phyloP scores from a whole-genome alignment of 2,329 filamentous ascomycete genomes.

The Aureobasidium vineae region DNA sequence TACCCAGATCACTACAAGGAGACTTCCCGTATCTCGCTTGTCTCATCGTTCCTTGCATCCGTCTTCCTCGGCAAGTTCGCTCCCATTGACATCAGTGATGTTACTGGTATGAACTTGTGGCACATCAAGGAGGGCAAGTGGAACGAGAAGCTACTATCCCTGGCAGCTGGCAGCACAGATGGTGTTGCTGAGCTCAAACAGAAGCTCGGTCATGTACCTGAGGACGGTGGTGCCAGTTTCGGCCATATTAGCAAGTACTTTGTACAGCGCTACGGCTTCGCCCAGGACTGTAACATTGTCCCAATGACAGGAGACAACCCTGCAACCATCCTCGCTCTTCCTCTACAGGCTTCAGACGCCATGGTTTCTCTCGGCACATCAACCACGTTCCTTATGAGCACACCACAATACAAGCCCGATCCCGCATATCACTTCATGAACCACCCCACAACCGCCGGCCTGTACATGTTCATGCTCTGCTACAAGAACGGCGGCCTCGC shows the following conservation, averaged over 20 bases:
- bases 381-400: slow-evolving; percentile 97
- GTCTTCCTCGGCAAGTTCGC: slow-evolving; percentile 82
- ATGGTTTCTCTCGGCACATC: slow-evolving; percentile 94
- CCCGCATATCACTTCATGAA: slow-evolving; percentile 97
- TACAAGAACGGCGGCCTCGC: slow-evolving; percentile 98
- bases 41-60: slow-evolving; percentile 93
- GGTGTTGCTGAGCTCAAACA: slow-evolving; percentile 63
- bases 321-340: slow-evolving; percentile 87
- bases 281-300: slow-evolving; percentile 68
- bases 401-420: slow-evolving; percentile 84
- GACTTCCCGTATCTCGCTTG: slow-evolving; percentile 83
- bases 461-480: slow-evolving; percentile 99
- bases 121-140: slow-evolving; percentile 74
- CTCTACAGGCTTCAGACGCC: slow-evolving; percentile 81
- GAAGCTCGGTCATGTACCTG: slow-evolving; percentile 77
- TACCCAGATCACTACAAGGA: slow-evolving; percentile 76
- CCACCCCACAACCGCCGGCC: slow-evolving; percentile 81
- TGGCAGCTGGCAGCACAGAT: slow-evolving; percentile 64
- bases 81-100: slow-evolving; percentile 89
- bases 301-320: slow-evolving; percentile 97
- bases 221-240: slow-evolving; percentile 76
- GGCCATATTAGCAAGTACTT: slow-evolving; percentile 79
- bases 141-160: slow-evolving; percentile 70
- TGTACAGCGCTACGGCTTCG: slow-evolving; percentile 73
- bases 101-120: slow-evolving; percentile 96